Evolutionary conservation across 371 early-diverging fungal species (phyloP), one percentile per base, ranked within the genome.

Genomic region (Funneliformis caledonium): DNA sequence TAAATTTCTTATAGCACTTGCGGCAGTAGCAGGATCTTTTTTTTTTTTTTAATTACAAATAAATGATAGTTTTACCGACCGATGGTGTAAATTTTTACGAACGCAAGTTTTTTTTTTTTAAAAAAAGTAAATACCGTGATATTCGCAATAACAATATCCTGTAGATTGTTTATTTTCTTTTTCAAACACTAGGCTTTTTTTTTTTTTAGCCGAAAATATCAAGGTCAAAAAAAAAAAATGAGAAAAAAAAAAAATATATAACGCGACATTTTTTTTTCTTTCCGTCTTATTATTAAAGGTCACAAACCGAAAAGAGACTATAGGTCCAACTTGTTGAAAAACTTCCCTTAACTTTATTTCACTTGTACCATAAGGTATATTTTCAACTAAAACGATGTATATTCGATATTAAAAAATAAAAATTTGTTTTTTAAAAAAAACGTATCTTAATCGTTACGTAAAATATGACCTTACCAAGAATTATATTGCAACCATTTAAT

Each of bases 61-160:
- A 37, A 64, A 47, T 72, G 77, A 26, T 26, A 48, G 45, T 6
- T 42, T n/a, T 22, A 68, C 33, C 67, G 47, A 48, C 43, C 69
- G 33, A 37, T 14, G n/a, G 22, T 33, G 26, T 26, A 26, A 26
- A 22, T 48, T 33, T 65, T 56, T 2, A 14, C 19, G 56, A 56
- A 2, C 6, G 31, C 26, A 11, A 19, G 62, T 12, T 62, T 84
- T 26, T 26, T 26, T 26, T 26, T 26, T 26, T 26, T 0, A 26
- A 26, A 26, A 26, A 26, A 37, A 84, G 78, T 31, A 80, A 69
- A 80, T 76, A 89, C 94, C 96, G 81, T 91, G 90, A 82, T 91
- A 95, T 80, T 94, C 94, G 82, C 94, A 95, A 83, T 95, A 96
- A n/a, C 96, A 96, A 83, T 92, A 95, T 22, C 97, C 97, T 75